phyloP scores from a whole-genome alignment of 495 filamentous ascomycete genomes.

The Trichoderma erinaceum region DNA sequence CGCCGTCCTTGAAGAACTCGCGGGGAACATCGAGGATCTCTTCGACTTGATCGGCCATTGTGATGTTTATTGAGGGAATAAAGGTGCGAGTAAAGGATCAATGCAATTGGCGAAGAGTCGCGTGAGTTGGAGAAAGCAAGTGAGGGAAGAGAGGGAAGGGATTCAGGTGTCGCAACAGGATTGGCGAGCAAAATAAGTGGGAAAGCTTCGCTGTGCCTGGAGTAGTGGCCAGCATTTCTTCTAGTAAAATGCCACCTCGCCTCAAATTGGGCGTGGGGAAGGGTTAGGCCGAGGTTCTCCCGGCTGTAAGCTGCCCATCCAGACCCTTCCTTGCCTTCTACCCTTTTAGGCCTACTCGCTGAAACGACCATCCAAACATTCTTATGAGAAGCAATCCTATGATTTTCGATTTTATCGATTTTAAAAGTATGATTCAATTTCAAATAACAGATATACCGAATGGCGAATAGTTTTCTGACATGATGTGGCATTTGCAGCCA shows the following conservation, averaged over 20 bases:
- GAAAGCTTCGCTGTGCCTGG: neutral
- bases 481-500: no score
- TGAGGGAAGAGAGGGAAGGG: neutral
- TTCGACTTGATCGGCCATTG: slow-evolving; percentile 71
- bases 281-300: neutral
- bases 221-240: neutral
- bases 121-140: neutral
- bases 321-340: neutral
- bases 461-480: no score
- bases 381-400: no score
- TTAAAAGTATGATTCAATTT: no score
- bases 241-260: slow-evolving; percentile 11
- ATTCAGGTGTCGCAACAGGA: neutral
- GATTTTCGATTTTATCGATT: no score
- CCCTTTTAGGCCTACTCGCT: neutral
- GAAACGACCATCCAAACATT: no score
- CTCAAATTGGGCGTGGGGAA: slow-evolving; percentile 2
- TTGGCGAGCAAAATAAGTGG: neutral
- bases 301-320: neutral
- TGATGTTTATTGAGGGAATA: slow-evolving; percentile 15
- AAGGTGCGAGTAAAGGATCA: neutral
- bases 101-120: neutral
- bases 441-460: no score
- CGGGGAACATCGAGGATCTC: slow-evolving; percentile 74
- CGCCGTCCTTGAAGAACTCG: slow-evolving; percentile 76